A percentile compares a stretch with the other conserved stretches of the same genome.
These are phyloP conservation scores for Penicillium sp. DNA, from an alignment of 2,329 filamentous ascomycete species.

Conservation along the genomic window DNA sequence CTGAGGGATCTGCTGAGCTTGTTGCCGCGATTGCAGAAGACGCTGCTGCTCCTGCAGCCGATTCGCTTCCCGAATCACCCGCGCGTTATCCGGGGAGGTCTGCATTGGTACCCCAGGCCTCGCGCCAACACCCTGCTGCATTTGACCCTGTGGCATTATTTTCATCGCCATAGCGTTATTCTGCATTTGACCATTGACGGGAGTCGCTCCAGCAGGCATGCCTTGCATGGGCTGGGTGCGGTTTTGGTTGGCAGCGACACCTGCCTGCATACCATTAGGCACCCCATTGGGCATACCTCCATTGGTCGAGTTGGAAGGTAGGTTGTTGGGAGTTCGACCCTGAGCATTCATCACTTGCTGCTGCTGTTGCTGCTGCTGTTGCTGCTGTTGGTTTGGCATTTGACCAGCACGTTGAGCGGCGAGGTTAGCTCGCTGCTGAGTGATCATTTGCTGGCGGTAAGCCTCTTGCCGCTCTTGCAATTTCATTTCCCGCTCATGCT, in stretches of 20 bases:
- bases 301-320: slow-evolving; percentile 35
- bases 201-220: slow-evolving; percentile 37
- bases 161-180: slow-evolving; percentile 59
- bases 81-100: slow-evolving; percentile 51
- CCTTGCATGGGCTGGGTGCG: slow-evolving; percentile 44
- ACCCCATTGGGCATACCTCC: slow-evolving; percentile 44
- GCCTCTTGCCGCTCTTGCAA: slow-evolving; percentile 56
- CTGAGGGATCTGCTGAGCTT: slow-evolving; percentile 33
- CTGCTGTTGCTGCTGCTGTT: slow-evolving; percentile 27
- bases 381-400: slow-evolving; percentile 37
- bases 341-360: slow-evolving; percentile 31
- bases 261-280: slow-evolving; percentile 46
- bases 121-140: slow-evolving; percentile 48
- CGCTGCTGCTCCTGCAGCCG: slow-evolving; percentile 55
- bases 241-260: slow-evolving; percentile 36
- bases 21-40: slow-evolving; percentile 57
- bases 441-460: slow-evolving; percentile 63
- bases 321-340: slow-evolving; percentile 41
- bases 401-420: slow-evolving; percentile 45
- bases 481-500: slow-evolving; percentile 79
- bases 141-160: slow-evolving; percentile 55
- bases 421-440: slow-evolving; percentile 51
- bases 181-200: slow-evolving; percentile 52
- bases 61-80: slow-evolving; percentile 49
- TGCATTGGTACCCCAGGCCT: slow-evolving; percentile 52